phyloP scores from a whole-genome alignment of 768 basidiomycete species.

The Fomitopsis serialis region DNA sequence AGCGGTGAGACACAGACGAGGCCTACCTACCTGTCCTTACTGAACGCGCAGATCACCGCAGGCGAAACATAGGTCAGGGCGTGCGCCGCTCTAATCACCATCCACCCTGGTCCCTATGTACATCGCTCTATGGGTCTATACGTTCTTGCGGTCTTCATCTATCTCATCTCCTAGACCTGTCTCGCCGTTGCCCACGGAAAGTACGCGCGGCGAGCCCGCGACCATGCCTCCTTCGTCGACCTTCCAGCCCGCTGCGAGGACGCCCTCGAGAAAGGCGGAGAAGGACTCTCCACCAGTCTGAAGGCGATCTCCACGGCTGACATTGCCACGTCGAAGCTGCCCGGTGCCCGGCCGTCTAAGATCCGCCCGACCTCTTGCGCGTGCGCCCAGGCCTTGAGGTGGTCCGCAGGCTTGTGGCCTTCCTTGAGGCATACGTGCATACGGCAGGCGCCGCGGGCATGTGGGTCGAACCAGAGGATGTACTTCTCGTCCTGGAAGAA shows the following conservation, averaged over 20 bases:
- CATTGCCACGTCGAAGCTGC: slow-evolving; percentile 6
- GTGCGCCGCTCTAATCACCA: neutral
- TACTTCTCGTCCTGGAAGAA: slow-evolving; percentile 44
- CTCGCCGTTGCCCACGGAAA: slow-evolving; percentile 4
- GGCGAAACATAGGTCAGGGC: too few relatives aligned
- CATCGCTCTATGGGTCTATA: neutral
- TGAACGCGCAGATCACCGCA: too few relatives aligned
- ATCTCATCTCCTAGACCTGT: too few relatives aligned
- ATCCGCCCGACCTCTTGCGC: slow-evolving; percentile 17
- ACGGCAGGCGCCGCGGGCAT: slow-evolving; percentile 12
- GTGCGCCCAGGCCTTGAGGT: slow-evolving; percentile 50
- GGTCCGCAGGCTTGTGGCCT: slow-evolving; percentile 40
- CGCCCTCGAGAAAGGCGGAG: slow-evolving; percentile 12
- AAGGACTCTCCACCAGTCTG: slow-evolving; percentile 10
- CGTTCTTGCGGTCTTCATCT: slow-evolving; percentile 1
- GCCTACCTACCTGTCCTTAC: too few relatives aligned
- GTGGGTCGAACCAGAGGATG: slow-evolving; percentile 43
- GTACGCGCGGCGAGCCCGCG: slow-evolving; percentile 15
- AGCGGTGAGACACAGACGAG: too few relatives aligned
- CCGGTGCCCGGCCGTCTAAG: neutral
- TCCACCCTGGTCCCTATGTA: neutral
- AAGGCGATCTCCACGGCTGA: slow-evolving; percentile 7
- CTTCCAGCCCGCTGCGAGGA: slow-evolving; percentile 16
- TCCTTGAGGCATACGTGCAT: slow-evolving; percentile 48
- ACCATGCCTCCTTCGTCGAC: slow-evolving; percentile 20